These are phyloP conservation scores for Myxozyma monticola DNA, from an alignment of 805 yeast genomes.

Conservation along the genomic window DNA sequence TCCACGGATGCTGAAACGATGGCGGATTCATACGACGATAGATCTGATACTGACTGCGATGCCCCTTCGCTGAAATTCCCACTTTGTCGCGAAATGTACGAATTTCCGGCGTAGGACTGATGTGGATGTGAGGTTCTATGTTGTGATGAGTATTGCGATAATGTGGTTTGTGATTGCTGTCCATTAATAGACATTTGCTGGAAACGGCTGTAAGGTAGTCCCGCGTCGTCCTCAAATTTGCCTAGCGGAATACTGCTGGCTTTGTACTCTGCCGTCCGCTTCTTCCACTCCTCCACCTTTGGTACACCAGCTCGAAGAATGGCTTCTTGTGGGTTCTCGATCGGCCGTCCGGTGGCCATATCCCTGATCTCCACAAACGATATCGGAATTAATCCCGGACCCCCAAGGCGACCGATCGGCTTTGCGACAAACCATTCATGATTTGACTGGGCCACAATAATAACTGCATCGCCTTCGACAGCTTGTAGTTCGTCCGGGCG, in stretches of 20 bases:
- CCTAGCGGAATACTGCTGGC: constrained; percentile 82
- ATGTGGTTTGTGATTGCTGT: constrained; percentile 6
- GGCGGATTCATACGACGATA: constrained; percentile 32
- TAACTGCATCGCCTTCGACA: constrained; percentile 80
- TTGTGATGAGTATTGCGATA: constrained; percentile 4
- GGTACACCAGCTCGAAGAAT: constrained; percentile 75
- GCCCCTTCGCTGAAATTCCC: constrained; percentile 3
- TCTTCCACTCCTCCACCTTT: constrained; percentile 94
- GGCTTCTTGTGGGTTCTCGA: constrained; percentile 57
- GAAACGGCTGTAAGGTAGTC: constrained; percentile 14
- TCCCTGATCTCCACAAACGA: constrained; percentile 85
- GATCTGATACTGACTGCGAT: constrained; percentile 10
- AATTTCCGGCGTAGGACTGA: background rate
- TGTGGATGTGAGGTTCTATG: background rate
- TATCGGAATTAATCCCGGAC: constrained; percentile 95
- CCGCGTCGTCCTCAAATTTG: constrained; percentile 45
- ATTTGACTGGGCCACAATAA: constrained; percentile 93
- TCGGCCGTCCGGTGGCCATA: constrained; percentile 60
- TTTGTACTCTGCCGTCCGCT: constrained; percentile 83
- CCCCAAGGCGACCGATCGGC: constrained; percentile 87
- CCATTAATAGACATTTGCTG: constrained; percentile 19
- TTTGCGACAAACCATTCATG: constrained; percentile 98
- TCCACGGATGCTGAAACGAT: constrained; percentile 74
- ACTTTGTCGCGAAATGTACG: constrained; percentile 12
- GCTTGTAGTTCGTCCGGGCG: constrained; percentile 81